Percentiles rank a stretch among this genome's conserved stretches.
These are phyloP conservation scores for Lipomyces starkeyi DNA, from an alignment of 805 yeast genomes.

Conservation along the genomic window DNA sequence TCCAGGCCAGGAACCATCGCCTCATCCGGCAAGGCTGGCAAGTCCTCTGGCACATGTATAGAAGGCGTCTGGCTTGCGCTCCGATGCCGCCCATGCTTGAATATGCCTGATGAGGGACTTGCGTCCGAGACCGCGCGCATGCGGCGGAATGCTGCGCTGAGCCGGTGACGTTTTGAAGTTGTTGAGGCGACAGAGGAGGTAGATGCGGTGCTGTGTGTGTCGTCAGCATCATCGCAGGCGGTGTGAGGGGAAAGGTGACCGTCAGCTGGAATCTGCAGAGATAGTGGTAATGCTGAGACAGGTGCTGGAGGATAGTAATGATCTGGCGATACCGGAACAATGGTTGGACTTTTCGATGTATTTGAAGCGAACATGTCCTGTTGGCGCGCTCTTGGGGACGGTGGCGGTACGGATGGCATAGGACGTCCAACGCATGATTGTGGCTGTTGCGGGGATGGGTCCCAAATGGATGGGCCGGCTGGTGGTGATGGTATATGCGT, in stretches of 20 bases:
- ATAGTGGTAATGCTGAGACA: neutral
- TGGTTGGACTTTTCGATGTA: neutral
- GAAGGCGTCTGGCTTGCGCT: neutral
- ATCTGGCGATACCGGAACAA: neutral
- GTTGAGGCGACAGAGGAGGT: neutral
- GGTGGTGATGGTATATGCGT: neutral
- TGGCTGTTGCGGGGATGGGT: neutral
- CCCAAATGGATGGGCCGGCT: neutral
- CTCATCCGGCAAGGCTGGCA: constrained; percentile 9
- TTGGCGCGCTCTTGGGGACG: neutral
- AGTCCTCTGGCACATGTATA: constrained; percentile 17
- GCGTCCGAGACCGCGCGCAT: neutral
- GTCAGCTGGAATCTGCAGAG: neutral
- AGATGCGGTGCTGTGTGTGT: neutral
- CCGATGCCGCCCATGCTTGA: neutral
- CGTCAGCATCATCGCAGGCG: neutral
- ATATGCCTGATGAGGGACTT: neutral
- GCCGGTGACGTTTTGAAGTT: neutral
- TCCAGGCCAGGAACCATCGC: neutral
- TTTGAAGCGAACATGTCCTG: neutral
- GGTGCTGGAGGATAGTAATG: neutral
- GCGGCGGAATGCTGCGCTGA: neutral
- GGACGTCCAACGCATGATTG: neutral
- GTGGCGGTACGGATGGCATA: neutral
- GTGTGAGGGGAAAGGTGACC: neutral